Base-by-base conservation (phyloP, 2,329 filamentous ascomycete species). In the Pseudocercospora eumusae region DNA sequence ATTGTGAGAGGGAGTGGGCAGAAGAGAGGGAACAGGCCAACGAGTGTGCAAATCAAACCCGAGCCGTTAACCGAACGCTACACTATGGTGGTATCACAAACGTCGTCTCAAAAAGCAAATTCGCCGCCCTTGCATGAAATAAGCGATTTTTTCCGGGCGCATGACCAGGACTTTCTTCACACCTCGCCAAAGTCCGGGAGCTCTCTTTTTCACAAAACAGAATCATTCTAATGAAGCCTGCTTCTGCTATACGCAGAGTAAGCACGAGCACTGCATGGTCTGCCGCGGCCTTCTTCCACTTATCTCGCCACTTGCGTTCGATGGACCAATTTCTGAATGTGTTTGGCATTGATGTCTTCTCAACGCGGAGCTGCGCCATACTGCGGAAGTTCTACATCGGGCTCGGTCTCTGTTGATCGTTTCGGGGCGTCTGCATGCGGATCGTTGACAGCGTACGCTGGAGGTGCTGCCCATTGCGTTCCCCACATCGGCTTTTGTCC, bases 381-480 rank as follows among this genome's bases (percentile, higher is more conserved):
- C 21, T 31, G 47, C 8, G 47, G 47, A 18, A 52, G 25, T 28
- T 52, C 47, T 10, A 52, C 25, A 21, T 52, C 47, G 2, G 47
- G 25, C 1, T 28, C 47, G 15, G 25, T 52, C 4, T 52, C 47
- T 52, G 47, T 52, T 28, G 47, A 52, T 9, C 47, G 11, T 25
- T 52, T 52, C 25, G 23, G 47, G 28, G 56, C 56, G 20, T 59
- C 56, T 21, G 56, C 45, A 53, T 59, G 56, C 11, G 56, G 56
- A 25, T 59, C 56, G 13, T 45, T 47, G n/a, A 40, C 56, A 23
- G 47, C 44, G 21, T 59, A 59, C 7, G 47, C 23, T n/a, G 56
- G 56, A 20, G 56, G 56, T 25, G 56, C 56, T 40, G 56, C 56
- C 56, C 56, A 59, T 15, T 23, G 44, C 25, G 56, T 59, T 6